Evolutionary conservation across 768 basidiomycete species (phyloP).

Genomic region (Leccinum truebloodii): DNA sequence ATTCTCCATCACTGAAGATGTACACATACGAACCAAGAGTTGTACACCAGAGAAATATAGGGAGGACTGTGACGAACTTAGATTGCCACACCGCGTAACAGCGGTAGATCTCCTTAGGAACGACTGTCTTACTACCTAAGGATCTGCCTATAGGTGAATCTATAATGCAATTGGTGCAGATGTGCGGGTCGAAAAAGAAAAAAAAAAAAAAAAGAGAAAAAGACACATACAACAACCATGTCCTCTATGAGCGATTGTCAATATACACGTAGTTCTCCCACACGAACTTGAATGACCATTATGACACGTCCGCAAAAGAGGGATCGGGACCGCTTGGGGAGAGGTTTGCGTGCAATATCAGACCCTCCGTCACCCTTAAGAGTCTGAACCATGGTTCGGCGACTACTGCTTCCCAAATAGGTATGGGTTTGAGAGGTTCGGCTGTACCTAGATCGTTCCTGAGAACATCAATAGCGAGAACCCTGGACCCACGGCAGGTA

Average conservation of each 20-base stretch:
- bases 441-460: too few species aligned
- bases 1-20: neutral
- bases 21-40: constrained; percentile 21
- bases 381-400: too few species aligned
- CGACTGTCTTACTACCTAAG: too few species aligned
- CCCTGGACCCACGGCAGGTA: constrained; percentile 17
- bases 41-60: constrained; percentile 30
- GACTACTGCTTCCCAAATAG: too few species aligned
- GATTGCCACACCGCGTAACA: constrained; percentile 36
- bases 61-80: constrained; percentile 26
- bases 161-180: constrained; percentile 6
- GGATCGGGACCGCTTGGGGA: constrained; percentile 4
- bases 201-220: neutral
- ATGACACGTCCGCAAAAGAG: constrained; percentile 29
- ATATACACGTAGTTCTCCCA: constrained; percentile 26
- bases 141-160: too few species aligned
- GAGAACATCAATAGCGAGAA: constrained; percentile 21
- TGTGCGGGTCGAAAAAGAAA: neutral
- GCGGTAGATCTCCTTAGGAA: constrained; percentile 20
- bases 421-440: too few species aligned
- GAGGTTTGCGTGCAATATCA: too few species aligned
- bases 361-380: too few species aligned
- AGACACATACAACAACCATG: constrained; percentile 26
- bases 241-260: constrained; percentile 30
- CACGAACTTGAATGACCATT: constrained; percentile 12